These are phyloP conservation scores for Backusella macrospora DNA, from an alignment of 192 early-diverging fungal species.

Conservation along the genomic window DNA sequence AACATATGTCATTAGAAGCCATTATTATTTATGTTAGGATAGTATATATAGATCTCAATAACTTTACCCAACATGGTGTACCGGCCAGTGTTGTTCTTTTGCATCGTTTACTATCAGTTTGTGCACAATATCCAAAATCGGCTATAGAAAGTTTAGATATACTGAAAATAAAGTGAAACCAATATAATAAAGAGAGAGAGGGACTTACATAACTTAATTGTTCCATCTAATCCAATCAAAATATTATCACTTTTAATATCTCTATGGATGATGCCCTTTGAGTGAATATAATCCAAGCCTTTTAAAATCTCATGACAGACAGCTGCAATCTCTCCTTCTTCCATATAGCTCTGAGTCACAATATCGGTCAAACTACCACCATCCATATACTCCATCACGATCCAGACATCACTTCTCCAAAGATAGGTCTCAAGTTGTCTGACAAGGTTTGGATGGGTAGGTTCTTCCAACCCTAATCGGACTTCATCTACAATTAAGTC, in stretches of 20 bases:
- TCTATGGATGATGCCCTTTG: slow-evolving; percentile 76
- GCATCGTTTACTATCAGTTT: slow-evolving; percentile 58
- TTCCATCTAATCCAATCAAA: slow-evolving; percentile 62
- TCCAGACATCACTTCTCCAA: slow-evolving; percentile 80
- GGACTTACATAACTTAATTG: slow-evolving; percentile 70
- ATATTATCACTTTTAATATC: slow-evolving; percentile 91
- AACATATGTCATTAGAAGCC: neutral
- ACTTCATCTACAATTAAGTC: slow-evolving; percentile 94
- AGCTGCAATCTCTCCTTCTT: slow-evolving; percentile 80
- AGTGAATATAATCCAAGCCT: slow-evolving; percentile 76
- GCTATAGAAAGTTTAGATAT: slow-evolving; percentile 45
- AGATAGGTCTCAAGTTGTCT: slow-evolving; percentile 83
- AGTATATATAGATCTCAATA: neutral
- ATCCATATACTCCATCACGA: slow-evolving; percentile 94
- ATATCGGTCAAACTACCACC: slow-evolving; percentile 86
- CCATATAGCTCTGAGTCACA: slow-evolving; percentile 76
- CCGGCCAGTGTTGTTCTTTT: slow-evolving; percentile 83
- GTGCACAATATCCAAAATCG: slow-evolving; percentile 90
- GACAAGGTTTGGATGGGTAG: slow-evolving; percentile 79
- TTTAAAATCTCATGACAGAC: slow-evolving; percentile 77
- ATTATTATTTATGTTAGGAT: neutral
- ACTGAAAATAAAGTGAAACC: neutral
- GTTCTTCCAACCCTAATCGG: slow-evolving; percentile 77
- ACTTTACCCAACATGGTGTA: slow-evolving; percentile 84
- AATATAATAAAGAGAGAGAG: neutral